Evolutionary conservation across 129 eudicot genomes (phyloP).

Genomic region (Centella asiatica): DNA sequence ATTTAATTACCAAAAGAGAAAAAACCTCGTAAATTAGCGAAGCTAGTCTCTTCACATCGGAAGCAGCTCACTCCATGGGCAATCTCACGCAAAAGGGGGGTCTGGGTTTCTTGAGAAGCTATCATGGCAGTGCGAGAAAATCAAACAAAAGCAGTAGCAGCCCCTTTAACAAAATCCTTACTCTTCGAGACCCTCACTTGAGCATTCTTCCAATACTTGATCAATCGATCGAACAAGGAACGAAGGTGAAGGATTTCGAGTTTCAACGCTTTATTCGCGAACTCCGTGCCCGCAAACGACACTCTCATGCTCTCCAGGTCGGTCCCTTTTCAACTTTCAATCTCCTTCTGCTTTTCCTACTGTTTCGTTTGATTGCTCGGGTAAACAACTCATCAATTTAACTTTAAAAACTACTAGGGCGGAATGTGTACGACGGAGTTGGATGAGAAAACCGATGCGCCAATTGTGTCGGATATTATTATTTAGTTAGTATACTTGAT

Average conservation of each 20-base stretch:
- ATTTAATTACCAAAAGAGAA: too few relatives aligned
- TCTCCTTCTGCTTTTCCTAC: background rate
- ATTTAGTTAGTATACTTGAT: background rate
- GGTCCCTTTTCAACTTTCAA: conserved; percentile 11
- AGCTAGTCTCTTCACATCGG: too few relatives aligned
- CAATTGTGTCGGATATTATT: too few relatives aligned
- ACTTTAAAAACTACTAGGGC: background rate
- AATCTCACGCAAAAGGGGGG: background rate
- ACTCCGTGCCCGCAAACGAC: conserved; percentile 28
- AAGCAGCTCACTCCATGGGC: too few relatives aligned
- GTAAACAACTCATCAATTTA: background rate
- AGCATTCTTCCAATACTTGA: conserved; percentile 22
- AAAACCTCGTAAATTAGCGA: too few relatives aligned
- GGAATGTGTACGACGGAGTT: background rate
- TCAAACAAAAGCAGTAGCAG: conserved; percentile 6
- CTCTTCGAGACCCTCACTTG: conserved; percentile 6
- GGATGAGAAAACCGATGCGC: background rate
- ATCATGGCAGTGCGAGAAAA: background rate
- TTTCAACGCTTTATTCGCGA: conserved; percentile 26
- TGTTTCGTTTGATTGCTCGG: background rate
- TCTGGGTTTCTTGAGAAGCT: conserved; percentile 5
- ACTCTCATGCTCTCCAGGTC: conserved; percentile 43
- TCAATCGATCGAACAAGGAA: conserved; percentile 26
- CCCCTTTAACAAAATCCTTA: conserved; percentile 23
- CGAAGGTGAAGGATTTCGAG: conserved; percentile 10